A percentile compares a stretch with the other conserved stretches of the same genome.
Evolutionary conservation across 768 basidiomycete genomes (phyloP).

Genomic region (Lactarius quietus): DNA sequence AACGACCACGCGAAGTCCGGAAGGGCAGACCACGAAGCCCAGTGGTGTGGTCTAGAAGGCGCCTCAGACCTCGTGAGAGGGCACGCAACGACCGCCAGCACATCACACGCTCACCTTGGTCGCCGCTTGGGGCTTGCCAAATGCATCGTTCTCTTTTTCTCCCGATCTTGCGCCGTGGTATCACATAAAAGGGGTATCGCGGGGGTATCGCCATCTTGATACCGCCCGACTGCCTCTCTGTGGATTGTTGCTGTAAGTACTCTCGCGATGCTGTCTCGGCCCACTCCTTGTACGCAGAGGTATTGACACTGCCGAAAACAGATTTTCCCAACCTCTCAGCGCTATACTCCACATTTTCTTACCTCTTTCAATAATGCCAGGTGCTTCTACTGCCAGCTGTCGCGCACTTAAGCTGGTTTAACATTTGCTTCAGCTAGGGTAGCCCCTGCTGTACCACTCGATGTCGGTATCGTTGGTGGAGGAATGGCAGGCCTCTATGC

Average conservation of each 20-base stretch:
- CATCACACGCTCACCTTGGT: background rate
- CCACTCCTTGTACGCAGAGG: background rate
- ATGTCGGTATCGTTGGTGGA: slow-evolving; percentile 23
- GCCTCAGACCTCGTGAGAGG: background rate
- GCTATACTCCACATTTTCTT: background rate
- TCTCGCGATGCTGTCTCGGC: background rate
- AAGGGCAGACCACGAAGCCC: too few species aligned
- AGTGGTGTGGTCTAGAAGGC: too few species aligned
- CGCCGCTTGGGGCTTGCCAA: background rate
- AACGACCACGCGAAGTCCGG: too few species aligned
- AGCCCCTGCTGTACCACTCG: background rate
- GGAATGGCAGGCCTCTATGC: slow-evolving; percentile 26
- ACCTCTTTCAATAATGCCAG: background rate
- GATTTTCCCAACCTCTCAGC: background rate
- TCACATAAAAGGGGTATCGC: background rate
- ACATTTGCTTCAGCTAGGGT: background rate
- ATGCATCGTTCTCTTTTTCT: background rate
- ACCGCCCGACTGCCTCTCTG: background rate
- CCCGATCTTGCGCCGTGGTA: background rate
- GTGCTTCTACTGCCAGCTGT: background rate
- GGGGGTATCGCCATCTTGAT: background rate
- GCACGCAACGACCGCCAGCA: too few species aligned
- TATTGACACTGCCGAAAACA: background rate
- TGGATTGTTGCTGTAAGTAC: background rate
- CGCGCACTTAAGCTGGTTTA: background rate